Evolutionary conservation across 164 flowering plant genomes (phyloP), one percentile per base, ranked within the genome.

Genomic region (Vitis cinerea): DNA sequence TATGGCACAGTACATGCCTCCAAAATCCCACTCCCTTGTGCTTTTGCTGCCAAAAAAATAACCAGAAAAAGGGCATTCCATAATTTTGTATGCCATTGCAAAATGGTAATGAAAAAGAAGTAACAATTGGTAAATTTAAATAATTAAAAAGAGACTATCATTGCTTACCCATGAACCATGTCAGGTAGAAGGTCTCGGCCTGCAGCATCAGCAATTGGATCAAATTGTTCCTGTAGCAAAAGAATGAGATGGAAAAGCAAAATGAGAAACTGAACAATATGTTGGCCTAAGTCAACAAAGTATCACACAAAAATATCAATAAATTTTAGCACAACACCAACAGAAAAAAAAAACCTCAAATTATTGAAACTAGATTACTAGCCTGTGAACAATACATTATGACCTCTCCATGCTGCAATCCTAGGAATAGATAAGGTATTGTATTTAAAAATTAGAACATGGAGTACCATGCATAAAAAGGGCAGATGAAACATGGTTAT

Each of bases 131-230:
- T 37, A 37, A 37, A 37, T 37, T 37, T 37, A 37, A 37, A 37
- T 37, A 37, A 44, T 23, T 37, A 4, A 65, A 3, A 50, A 51
- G 12, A 47, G 47, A 63, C 30, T n/a, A 50, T 30, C 16, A 19
- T 6, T 59, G 16, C 89, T 87, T 71, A 96, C 99, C 98, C 99
- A 72, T 82, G 79, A 69, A 91, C 92, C 93, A 95, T 90, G 19
- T 81, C 63, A 0, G 98, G 95, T 23, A 95, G 93, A 17, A 93
- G 84, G 75, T 95, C 97, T n/a, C 78, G 79, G 3, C 79, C 78
- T 58, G 87, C 65, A 49, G 72, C 75, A 61, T 90, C 91, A 66
- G 79, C 75, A 50, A 96, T 93, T 4, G 94, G 97, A 73, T 83
- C 89, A 83, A 96, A 96, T 1, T 74, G 69, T 19, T 84, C 87